Conservation (phyloP, 2,329 filamentous ascomycete genomes). For the Zymoseptoria crescenta region DNA sequence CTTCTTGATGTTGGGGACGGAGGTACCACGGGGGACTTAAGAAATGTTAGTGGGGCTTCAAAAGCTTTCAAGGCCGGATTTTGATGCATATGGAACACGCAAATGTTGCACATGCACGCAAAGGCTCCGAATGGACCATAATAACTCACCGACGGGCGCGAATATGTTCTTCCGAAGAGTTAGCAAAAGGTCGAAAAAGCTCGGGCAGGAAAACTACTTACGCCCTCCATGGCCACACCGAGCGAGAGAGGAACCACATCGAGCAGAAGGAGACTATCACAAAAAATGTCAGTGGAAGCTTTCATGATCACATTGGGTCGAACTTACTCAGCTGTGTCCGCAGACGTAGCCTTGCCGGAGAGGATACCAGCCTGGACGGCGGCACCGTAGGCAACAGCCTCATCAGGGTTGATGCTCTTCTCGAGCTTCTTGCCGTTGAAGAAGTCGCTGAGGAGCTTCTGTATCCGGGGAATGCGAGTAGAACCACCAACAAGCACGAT, state of each 20-base stretch:
- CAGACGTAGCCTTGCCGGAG: slow-evolving; percentile 92
- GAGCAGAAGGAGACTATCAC: slow-evolving; percentile 61
- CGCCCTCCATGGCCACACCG: slow-evolving; percentile 98
- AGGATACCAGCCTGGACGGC: slow-evolving; percentile 98
- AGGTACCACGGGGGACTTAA: slow-evolving; percentile 52
- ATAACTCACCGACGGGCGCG: no score
- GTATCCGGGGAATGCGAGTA: slow-evolving; percentile 96
- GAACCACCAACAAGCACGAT: slow-evolving; percentile 98
- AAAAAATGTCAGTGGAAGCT: no score
- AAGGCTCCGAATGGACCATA: no score
- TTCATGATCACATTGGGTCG: no score
- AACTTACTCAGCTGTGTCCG: slow-evolving; percentile 72
- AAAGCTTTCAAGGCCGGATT: no score
- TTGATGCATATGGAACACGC: no score
- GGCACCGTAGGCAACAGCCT: slow-evolving; percentile 97
- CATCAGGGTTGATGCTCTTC: slow-evolving; percentile 99
- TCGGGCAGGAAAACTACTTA: slow-evolving; percentile 85
- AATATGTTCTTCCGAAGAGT: background rate
- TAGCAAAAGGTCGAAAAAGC: no score
- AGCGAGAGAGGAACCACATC: slow-evolving; percentile 95
- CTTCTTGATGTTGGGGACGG: slow-evolving; percentile 39
- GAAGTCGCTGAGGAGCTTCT: slow-evolving; percentile 98
- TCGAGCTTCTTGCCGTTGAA: slow-evolving; percentile 99
- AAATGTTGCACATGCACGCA: no score
- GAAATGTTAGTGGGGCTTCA: background rate